These are phyloP conservation scores for Tylopilus felleus DNA, from an alignment of 768 basidiomycete species.

Conservation along the genomic window DNA sequence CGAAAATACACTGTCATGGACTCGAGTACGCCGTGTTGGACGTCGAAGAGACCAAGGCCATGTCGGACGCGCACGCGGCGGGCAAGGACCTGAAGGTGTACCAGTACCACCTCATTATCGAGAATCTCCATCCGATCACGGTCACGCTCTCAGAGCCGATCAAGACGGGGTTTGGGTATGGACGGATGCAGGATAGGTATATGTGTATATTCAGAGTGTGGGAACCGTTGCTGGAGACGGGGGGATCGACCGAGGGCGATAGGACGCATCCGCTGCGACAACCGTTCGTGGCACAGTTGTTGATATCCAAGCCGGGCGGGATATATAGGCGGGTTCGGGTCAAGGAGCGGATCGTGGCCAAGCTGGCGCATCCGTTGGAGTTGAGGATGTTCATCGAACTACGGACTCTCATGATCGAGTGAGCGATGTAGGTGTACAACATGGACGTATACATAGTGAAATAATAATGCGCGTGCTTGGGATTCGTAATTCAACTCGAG, in stretches of 20 bases:
- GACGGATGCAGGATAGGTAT: slow-evolving; percentile 14
- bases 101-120: slow-evolving; percentile 16
- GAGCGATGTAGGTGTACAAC: background rate
- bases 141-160: slow-evolving; percentile 21
- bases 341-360: slow-evolving; percentile 21
- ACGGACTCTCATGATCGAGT: slow-evolving; percentile 13
- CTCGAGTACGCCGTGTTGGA: slow-evolving; percentile 16
- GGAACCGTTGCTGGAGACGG: slow-evolving; percentile 19
- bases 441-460: background rate
- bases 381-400: slow-evolving; percentile 13
- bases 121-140: slow-evolving; percentile 19
- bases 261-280: slow-evolving; percentile 18
- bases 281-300: slow-evolving; percentile 19
- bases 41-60: slow-evolving; percentile 15
- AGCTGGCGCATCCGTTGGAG: slow-evolving; percentile 14
- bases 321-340: slow-evolving; percentile 17
- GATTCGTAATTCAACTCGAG: slow-evolving; percentile 55
- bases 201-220: slow-evolving; percentile 20
- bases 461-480: background rate
- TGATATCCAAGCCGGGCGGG: slow-evolving; percentile 14
- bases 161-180: slow-evolving; percentile 16
- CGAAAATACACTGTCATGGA: slow-evolving; percentile 20
- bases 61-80: slow-evolving; percentile 6
- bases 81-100: background rate
- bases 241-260: background rate